Percentiles rank a stretch among this genome's conserved stretches.
phyloP scores from a whole-genome alignment of 148 eudicot species.

The Chenopodium berlandieri region DNA sequence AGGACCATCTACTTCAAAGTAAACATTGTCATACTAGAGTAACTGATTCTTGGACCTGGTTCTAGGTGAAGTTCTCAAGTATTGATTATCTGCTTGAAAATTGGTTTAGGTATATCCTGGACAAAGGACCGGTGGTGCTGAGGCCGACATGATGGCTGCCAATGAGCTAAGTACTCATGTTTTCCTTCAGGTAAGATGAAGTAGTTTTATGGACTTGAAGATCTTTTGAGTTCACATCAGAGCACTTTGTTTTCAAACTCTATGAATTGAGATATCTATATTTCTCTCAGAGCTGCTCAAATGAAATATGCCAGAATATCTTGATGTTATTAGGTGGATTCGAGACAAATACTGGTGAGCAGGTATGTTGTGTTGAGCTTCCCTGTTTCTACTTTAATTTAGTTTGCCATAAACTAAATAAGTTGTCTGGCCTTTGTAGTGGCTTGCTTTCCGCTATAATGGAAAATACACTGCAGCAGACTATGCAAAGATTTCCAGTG shows the following conservation, averaged over 20 bases:
- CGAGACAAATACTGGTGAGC: slow-evolving; percentile 96
- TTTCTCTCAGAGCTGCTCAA: slow-evolving; percentile 59
- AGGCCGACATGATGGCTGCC: slow-evolving; percentile 98
- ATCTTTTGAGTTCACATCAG: slow-evolving; percentile 3
- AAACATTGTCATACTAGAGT: not conserved
- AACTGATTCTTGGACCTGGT: not conserved
- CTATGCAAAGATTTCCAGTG: slow-evolving; percentile 72
- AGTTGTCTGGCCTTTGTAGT: slow-evolving; percentile 42
- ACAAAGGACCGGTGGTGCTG: slow-evolving; percentile 73
- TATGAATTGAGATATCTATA: not conserved
- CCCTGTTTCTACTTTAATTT: not conserved
- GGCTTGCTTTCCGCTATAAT: slow-evolving; percentile 92
- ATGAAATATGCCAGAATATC: slow-evolving; percentile 44
- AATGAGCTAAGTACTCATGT: slow-evolving; percentile 82
- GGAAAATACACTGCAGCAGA: slow-evolving; percentile 88
- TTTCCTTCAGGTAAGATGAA: slow-evolving; percentile 61
- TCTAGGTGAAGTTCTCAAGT: not conserved
- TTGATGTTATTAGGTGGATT: slow-evolving; percentile 80
- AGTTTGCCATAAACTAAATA: not conserved
- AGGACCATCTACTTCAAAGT: not conserved
- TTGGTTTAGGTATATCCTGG: slow-evolving; percentile 86
- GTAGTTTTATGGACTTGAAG: not conserved
- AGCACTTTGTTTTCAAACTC: not conserved
- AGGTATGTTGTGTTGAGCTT: slow-evolving; percentile 46
- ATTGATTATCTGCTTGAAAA: not conserved